phyloP scores from a whole-genome alignment of 352 stramenopile genomes.

The Lagenidium giganteum region DNA sequence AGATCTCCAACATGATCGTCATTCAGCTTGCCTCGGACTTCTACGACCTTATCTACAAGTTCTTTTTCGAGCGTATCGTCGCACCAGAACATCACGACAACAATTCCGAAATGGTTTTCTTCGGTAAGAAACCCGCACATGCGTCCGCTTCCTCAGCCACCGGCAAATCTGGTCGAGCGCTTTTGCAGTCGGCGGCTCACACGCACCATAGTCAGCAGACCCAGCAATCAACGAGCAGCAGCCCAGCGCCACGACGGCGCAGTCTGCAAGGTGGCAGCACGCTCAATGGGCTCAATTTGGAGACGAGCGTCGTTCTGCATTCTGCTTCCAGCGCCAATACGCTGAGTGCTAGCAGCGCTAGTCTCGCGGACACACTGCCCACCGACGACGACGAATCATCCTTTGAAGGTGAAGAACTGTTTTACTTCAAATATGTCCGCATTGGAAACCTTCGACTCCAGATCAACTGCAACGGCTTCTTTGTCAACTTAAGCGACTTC shows the following conservation, averaged over 20 bases:
- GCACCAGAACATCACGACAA: conserved; percentile 15
- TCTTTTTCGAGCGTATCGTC: conserved; percentile 67
- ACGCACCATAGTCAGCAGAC: too few species aligned
- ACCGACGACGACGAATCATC: conserved; percentile 49
- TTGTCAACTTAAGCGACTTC: conserved; percentile 80
- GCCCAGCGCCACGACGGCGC: too few species aligned
- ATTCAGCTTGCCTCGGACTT: conserved; percentile 80
- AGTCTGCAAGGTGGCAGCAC: too few species aligned
- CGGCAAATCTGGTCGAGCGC: too few species aligned
- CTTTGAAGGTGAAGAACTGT: conserved; percentile 59
- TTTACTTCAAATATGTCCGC: conserved; percentile 85
- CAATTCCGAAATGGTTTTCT: conserved; percentile 49
- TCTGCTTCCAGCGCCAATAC: conserved; percentile 3
- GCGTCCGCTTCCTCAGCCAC: too few species aligned
- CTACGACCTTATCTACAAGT: conserved; percentile 82
- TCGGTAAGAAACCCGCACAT: conserved; percentile 47
- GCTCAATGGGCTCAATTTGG: too few species aligned
- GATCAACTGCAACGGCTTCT: conserved; percentile 85
- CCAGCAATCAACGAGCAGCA: too few species aligned
- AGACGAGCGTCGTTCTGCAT: too few species aligned
- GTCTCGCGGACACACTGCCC: conserved; percentile 1
- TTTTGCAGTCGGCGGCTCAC: too few species aligned
- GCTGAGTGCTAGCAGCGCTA: too few species aligned
- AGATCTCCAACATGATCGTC: conserved; percentile 79
- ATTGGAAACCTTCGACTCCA: conserved; percentile 73